Percentiles rank a stretch among this genome's conserved stretches.
Evolutionary conservation across 257 asterid species (phyloP).

Genomic region (Avicennia marina): DNA sequence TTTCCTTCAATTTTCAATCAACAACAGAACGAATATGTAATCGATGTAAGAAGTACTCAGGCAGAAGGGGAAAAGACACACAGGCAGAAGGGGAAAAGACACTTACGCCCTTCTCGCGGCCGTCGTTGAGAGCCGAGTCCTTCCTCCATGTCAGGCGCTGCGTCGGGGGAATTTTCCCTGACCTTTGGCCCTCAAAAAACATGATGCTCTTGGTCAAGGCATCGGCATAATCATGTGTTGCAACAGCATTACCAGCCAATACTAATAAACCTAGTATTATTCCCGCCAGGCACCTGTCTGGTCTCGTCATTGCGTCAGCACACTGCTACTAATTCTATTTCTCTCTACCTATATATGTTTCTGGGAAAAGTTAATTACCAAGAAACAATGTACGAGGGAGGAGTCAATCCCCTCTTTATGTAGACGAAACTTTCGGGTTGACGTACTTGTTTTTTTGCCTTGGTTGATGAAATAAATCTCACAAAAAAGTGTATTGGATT

Average conservation of each 20-base stretch:
- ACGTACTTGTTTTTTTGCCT: slow-evolving; percentile 2
- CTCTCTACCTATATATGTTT: not conserved
- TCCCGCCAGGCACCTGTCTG: no score
- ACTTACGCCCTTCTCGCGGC: slow-evolving; percentile 33
- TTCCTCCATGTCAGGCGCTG: slow-evolving; percentile 40
- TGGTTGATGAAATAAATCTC: not conserved
- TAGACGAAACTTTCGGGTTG: no score
- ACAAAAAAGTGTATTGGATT: slow-evolving; percentile 11
- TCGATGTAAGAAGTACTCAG: not conserved
- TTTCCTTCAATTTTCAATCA: not conserved
- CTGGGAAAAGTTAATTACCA: not conserved
- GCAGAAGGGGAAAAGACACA: no score
- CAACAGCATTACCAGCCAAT: no score
- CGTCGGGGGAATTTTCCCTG: slow-evolving; percentile 35
- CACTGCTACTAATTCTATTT: not conserved
- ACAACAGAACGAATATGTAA: not conserved
- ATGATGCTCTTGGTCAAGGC: slow-evolving; percentile 37
- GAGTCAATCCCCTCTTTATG: no score
- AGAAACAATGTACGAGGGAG: not conserved
- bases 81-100: no score
- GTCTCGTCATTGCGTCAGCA: no score
- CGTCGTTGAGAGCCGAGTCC: slow-evolving; percentile 36
- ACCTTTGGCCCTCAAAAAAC: slow-evolving; percentile 47
- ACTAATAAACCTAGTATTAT: no score
- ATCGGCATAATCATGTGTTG: slow-evolving; percentile 46